Evolutionary conservation across 345 rosid genomes (phyloP), one percentile per base, ranked within the genome.

Genomic region (Atalantia buxifolia): DNA sequence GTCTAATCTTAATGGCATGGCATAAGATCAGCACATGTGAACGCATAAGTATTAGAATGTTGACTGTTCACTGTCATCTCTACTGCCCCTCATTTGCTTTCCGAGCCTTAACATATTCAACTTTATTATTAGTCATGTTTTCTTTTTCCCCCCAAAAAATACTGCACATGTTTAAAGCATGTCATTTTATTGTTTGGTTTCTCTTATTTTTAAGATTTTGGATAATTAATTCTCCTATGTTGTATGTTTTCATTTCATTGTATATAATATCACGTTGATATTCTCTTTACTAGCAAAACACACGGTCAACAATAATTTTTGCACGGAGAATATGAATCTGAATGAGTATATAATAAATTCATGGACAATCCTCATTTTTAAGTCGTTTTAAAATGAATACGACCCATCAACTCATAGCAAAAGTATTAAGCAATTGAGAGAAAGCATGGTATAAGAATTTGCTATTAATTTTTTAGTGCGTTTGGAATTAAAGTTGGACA

Each of bases 401-500:
- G 6, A 50, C 21, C 21, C 21, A 50, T 16, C 6, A 16, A 50
- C 16, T 16, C 6, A 18, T 16, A 50, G 4, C 2, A 4, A 50
- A 50, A 50, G 5, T 16, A 50, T 16, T 14, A 4, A 50, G 7
- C 56, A 50, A 50, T 50, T 50, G 2, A 50, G 21, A 50, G 56
- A 50, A 16, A 16, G 21, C 2, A 50, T 50, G 21, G 21, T 5
- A 1, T 1, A 0, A 0, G 35, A 5, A 5, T 33, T 33, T 33
- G 6, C 35, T 5, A 5, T 33, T 0, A 33, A 33, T 1, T 0
- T 5, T 33, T 0, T 0, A 6, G 35, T 4, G 35, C 1, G 0
- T 33, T 33, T 33, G 35, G 1, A 0, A 0, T 5, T 33, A 0
- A 33, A 0, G 1, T 33, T 33, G 1, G 6, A 5, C 1, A 33